phyloP scores from a whole-genome alignment of 192 early-diverging fungal species.

The Linnemannia exigua region DNA sequence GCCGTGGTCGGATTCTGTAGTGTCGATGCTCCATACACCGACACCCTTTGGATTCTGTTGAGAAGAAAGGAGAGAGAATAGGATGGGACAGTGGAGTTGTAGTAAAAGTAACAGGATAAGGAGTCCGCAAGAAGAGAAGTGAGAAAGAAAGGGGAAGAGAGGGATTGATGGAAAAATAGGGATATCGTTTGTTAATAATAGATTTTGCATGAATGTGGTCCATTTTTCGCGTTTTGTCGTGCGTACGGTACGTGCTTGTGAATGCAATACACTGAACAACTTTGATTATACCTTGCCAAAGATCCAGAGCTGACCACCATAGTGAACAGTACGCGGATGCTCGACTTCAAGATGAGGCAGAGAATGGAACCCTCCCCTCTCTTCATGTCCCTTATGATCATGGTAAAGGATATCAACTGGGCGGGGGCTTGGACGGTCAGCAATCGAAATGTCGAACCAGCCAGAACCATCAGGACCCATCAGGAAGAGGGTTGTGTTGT shows the following conservation, averaged over 20 bases:
- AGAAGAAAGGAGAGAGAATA: not conserved
- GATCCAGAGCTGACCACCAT: conserved; percentile 39
- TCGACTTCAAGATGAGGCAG: conserved; percentile 9
- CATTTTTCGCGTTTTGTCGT: not conserved
- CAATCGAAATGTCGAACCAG: conserved; percentile 49
- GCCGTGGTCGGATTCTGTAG: not conserved
- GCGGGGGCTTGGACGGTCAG: conserved; percentile 29
- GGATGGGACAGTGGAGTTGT: not conserved
- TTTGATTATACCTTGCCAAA: conserved; percentile 59
- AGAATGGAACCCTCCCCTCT: conserved; percentile 25
- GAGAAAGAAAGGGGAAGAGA: too few relatives aligned
- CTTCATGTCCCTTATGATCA: not conserved
- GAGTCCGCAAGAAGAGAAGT: not conserved
- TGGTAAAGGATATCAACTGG: conserved; percentile 40
- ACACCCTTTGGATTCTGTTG: conserved; percentile 34
- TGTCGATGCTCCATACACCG: conserved; percentile 45
- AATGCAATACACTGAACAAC: too few relatives aligned
- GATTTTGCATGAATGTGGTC: not conserved
- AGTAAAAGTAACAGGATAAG: not conserved
- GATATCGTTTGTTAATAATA: not conserved
- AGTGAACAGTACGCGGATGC: conserved; percentile 25
- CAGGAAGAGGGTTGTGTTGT: conserved; percentile 48
- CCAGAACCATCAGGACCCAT: conserved; percentile 42
- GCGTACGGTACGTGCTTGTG: too few relatives aligned
- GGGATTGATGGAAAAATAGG: not conserved